phyloP scores from a whole-genome alignment of 345 rosid species.

The Citrus reticulata region DNA sequence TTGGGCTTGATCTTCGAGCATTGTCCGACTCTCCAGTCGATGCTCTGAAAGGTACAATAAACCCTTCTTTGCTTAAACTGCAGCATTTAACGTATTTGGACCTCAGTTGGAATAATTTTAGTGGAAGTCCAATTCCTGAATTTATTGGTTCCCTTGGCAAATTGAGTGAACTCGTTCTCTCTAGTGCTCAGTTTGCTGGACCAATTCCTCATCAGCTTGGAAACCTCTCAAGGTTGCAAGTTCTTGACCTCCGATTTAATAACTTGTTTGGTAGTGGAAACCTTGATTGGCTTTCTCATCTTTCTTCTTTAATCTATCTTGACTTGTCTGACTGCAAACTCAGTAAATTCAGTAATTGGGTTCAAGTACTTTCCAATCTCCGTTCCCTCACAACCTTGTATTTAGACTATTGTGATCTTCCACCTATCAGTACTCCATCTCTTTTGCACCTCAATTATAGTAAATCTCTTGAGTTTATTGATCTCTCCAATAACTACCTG shows the following conservation, averaged over 20 bases:
- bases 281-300: constrained; percentile 3
- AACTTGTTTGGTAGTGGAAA: not conserved
- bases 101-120: not conserved
- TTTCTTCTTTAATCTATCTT: constrained; percentile 6
- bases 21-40: not conserved
- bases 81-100: not conserved
- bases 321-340: not conserved
- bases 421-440: not conserved
- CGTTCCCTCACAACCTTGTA: not conserved
- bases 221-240: not conserved
- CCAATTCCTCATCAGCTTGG: not conserved
- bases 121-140: not conserved
- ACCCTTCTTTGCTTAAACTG: not conserved
- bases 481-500: not conserved
- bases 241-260: not conserved
- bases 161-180: not conserved
- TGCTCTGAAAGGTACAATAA: not conserved
- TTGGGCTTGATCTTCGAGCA: not conserved
- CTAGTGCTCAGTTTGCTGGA: not conserved
- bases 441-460: not conserved
- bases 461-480: not conserved
- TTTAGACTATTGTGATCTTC: not conserved
- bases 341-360: constrained; percentile 11
- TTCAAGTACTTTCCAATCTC: not conserved
- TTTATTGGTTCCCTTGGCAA: not conserved